Percentiles rank a stretch among this genome's conserved stretches.
Conservation (phyloP, 83 land plant species). For the Thuja plicata region DNA sequence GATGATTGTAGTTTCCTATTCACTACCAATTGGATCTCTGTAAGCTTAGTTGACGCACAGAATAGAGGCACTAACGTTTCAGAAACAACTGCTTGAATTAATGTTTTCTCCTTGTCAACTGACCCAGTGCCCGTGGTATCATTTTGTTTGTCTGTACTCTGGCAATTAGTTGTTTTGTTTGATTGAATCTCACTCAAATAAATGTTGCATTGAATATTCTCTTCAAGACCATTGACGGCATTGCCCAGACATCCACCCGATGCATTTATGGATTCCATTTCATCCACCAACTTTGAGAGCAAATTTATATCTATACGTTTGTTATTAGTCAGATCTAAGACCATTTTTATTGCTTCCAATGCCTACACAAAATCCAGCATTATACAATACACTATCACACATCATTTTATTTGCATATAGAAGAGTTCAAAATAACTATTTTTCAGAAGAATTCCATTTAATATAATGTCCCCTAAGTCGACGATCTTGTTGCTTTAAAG, state of each 20-base stretch:
- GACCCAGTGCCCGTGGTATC: neutral
- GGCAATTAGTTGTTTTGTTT: neutral
- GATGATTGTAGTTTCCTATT: no score
- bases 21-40: no score
- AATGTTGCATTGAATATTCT: neutral
- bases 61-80: no score
- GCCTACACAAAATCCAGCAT: slow-evolving; percentile 46
- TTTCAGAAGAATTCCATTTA: neutral
- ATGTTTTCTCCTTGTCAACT: neutral
- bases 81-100: no score
- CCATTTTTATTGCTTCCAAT: slow-evolving; percentile 73
- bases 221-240: neutral
- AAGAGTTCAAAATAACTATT: neutral
- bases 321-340: slow-evolving; percentile 61
- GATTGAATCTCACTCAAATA: neutral
- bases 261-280: slow-evolving; percentile 41
- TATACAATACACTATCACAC: neutral
- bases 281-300: slow-evolving; percentile 54
- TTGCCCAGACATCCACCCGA: neutral
- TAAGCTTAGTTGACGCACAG: no score
- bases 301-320: slow-evolving; percentile 63
- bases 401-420: neutral
- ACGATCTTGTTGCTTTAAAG: no score
- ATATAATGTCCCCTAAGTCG: no score
- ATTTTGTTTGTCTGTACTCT: neutral